A percentile compares a stretch with the other conserved stretches of the same genome.
phyloP scores from a whole-genome alignment of 2,329 filamentous ascomycete genomes.

The Didymella exigua region DNA sequence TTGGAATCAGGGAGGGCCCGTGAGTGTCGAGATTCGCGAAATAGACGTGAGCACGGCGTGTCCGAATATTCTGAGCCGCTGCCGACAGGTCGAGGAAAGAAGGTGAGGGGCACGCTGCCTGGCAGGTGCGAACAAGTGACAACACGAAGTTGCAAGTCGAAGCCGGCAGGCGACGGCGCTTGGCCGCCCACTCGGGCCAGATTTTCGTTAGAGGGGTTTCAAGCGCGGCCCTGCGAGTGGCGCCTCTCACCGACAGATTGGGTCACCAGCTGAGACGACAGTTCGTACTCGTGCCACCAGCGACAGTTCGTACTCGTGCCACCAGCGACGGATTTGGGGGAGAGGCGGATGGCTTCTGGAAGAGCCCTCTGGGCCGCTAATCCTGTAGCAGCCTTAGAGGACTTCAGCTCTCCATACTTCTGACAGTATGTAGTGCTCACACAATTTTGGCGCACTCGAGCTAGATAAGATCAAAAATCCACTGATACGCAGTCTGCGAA shows the following conservation, averaged over 20 bases:
- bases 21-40: neutral
- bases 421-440: too few relatives aligned
- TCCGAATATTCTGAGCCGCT: neutral
- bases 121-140: conserved; percentile 25
- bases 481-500: too few relatives aligned
- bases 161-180: conserved; percentile 23
- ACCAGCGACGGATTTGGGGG: neutral
- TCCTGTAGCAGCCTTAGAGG: neutral
- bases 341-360: neutral
- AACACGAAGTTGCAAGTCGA: conserved; percentile 29
- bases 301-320: conserved; percentile 4
- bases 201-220: conserved; percentile 25
- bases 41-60: neutral
- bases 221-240: conserved; percentile 1
- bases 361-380: neutral
- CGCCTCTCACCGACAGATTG: conserved; percentile 9
- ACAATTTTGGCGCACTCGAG: neutral
- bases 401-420: neutral
- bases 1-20: conserved; percentile 3
- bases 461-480: too few relatives aligned
- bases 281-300: conserved; percentile 1
- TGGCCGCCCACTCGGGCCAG: conserved; percentile 17
- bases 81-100: conserved; percentile 14
- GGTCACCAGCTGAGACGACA: neutral
- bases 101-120: conserved; percentile 29